Percentiles rank a stretch among this genome's conserved stretches.
Conservation (phyloP, 1,139 yeast genomes). For the Maudiozyma humilis region DNA sequence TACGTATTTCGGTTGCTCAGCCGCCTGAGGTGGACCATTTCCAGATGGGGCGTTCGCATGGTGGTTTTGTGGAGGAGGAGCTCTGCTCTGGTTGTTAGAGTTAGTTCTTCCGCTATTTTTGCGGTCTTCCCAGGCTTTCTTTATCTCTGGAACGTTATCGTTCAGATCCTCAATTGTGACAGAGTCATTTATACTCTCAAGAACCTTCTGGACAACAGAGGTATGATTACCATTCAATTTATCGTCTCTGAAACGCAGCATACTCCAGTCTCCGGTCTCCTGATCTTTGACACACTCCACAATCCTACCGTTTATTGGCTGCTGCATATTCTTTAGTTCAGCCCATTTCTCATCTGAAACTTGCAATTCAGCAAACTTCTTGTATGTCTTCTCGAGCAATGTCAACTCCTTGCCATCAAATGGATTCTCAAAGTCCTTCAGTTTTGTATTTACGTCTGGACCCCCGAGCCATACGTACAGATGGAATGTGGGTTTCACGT, state of each 20-base stretch:
- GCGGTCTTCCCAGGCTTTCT: slow-evolving; percentile 42
- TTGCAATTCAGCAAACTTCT: slow-evolving; percentile 55
- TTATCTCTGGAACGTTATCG: slow-evolving; percentile 40
- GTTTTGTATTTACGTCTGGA: slow-evolving; percentile 29
- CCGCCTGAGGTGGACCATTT: slow-evolving; percentile 4
- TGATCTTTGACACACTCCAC: slow-evolving; percentile 65
- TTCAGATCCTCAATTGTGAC: slow-evolving; percentile 71
- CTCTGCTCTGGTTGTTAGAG: not conserved
- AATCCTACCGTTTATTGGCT: slow-evolving; percentile 86
- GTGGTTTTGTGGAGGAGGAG: slow-evolving; percentile 3
- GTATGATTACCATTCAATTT: slow-evolving; percentile 81
- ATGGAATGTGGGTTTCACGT: slow-evolving; percentile 60
- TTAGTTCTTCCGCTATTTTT: slow-evolving; percentile 16
- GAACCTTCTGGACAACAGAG: slow-evolving; percentile 69
- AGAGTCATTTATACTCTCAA: slow-evolving; percentile 79
- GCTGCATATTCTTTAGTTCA: slow-evolving; percentile 52
- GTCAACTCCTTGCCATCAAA: slow-evolving; percentile 29
- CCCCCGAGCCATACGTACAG: slow-evolving; percentile 76
- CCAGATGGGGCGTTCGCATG: slow-evolving; percentile 7
- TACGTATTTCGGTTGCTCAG: slow-evolving; percentile 24
- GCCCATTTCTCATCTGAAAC: slow-evolving; percentile 78
- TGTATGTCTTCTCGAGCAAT: slow-evolving; percentile 43
- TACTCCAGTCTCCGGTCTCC: slow-evolving; percentile 59
- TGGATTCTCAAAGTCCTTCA: slow-evolving; percentile 28
- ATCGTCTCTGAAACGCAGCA: slow-evolving; percentile 87